phyloP scores from a whole-genome alignment of 2,329 filamentous ascomycete species.

The Penicillium crustosum region DNA sequence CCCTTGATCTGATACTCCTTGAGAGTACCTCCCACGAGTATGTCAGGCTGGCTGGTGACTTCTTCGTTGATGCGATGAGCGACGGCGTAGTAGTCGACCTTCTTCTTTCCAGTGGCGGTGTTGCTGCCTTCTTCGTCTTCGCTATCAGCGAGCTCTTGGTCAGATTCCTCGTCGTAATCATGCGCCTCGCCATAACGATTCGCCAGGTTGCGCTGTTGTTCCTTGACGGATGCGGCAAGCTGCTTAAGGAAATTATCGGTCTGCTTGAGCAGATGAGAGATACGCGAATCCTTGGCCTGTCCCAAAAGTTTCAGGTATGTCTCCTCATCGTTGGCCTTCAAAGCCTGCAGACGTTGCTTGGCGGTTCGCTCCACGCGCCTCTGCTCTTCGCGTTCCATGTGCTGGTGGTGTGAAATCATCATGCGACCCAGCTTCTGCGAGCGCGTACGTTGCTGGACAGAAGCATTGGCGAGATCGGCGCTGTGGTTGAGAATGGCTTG shows the following conservation, averaged over 20 bases:
- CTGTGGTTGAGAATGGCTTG: conserved; percentile 81
- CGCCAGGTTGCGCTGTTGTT: conserved; percentile 81
- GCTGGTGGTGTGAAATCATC: conserved; percentile 87
- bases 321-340: conserved; percentile 99
- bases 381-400: conserved; percentile 99
- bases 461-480: conserved; percentile 70
- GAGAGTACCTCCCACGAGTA: conserved; percentile 85
- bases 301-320: conserved; percentile 97
- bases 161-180: conserved; percentile 57
- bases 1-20: conserved; percentile 99
- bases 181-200: conserved; percentile 72
- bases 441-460: conserved; percentile 67
- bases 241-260: conserved; percentile 97
- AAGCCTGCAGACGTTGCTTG: conserved; percentile 97
- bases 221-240: conserved; percentile 89
- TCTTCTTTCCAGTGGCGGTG: conserved; percentile 55
- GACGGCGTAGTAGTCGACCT: conserved; percentile 98
- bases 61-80: conserved; percentile 95
- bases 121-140: conserved; percentile 65
- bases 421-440: conserved; percentile 82
- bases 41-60: conserved; percentile 75
- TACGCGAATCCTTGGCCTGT: conserved; percentile 98
- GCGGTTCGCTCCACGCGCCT: conserved; percentile 96
- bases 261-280: conserved; percentile 92
- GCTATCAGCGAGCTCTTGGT: conserved; percentile 66